Evolutionary conservation across 495 filamentous ascomycete species (phyloP).

Genomic region (Xylona heveae): DNA sequence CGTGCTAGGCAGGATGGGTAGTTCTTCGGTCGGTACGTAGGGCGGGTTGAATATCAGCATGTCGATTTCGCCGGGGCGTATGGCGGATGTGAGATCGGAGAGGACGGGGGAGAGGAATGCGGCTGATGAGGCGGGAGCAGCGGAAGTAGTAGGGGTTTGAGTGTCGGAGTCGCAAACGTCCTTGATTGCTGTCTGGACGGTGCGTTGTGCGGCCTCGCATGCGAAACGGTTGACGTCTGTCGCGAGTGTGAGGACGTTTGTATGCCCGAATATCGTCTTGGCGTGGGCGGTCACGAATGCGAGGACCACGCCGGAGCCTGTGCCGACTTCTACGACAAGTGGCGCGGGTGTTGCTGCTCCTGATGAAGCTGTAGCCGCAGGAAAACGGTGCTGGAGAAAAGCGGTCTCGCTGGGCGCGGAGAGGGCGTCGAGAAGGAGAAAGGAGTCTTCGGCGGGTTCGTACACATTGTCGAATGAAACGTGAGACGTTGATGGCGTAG

Average conservation of each 20-base stretch:
- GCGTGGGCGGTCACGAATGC: slow-evolving; percentile 69
- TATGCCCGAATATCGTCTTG: slow-evolving; percentile 44
- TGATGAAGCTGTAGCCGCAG: neutral
- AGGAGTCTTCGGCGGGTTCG: slow-evolving; percentile 88
- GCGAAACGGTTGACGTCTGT: slow-evolving; percentile 70
- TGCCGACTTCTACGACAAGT: slow-evolving; percentile 66
- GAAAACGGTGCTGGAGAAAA: slow-evolving; percentile 49
- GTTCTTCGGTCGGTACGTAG: slow-evolving; percentile 68
- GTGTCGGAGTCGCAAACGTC: slow-evolving; percentile 4
- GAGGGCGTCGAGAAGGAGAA: slow-evolving; percentile 80
- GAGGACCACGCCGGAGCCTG: slow-evolving; percentile 78
- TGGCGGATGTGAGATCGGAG: slow-evolving; percentile 38
- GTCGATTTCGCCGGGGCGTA: slow-evolving; percentile 40
- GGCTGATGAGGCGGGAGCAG: too few species aligned
- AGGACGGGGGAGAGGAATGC: slow-evolving; percentile 37
- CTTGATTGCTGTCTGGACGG: slow-evolving; percentile 31
- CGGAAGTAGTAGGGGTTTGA: slow-evolving; percentile 6
- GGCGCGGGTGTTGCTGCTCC: slow-evolving; percentile 19
- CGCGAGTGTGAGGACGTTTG: slow-evolving; percentile 46
- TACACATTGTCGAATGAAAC: slow-evolving; percentile 72
- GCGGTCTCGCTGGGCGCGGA: slow-evolving; percentile 46
- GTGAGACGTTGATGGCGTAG: slow-evolving; percentile 81
- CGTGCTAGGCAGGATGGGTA: slow-evolving; percentile 28
- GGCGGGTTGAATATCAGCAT: slow-evolving; percentile 91
- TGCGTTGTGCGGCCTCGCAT: slow-evolving; percentile 43